Evolutionary conservation across 371 early-diverging fungal genomes (phyloP), one percentile per base, ranked within the genome.

Genomic region (Rhizoclosmatium hyalinum): DNA sequence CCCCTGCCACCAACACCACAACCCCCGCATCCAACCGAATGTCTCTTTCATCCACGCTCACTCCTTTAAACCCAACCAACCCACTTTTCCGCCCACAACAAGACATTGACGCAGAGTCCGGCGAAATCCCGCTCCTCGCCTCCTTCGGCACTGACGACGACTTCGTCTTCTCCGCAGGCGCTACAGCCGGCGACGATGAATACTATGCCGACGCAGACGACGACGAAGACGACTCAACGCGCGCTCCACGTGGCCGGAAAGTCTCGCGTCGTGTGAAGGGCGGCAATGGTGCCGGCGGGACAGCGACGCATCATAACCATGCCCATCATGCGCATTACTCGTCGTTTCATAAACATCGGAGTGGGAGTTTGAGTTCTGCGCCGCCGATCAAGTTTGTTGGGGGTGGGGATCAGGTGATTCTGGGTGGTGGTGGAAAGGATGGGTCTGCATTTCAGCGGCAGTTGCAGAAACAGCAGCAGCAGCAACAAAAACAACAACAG

Each of bases 101-200:
- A 46, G 46, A 83, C 77, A 68, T 87, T 85, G 64, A 82, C 81
- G 72, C 88, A 82, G 50, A 14, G 50, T 39, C 68, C 68, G 21
- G 90, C 85, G 43, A 92, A 91, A 62, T 93, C 94, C n/a, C 87
- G 83, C 73, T 88, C 77, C 78, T 94, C 93, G 17, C 94, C 91
- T 41, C 92, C 94, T 77, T 91, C 91, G 39, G 41, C 5, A 74
- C 86, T 88, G 1, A 91, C 24, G 75, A 71, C 6, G 65, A 67
- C 0, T 77, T 65, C 21, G 65, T 73, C 21, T 62, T 66, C n/a
- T 71, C 58, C 54, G 66, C 79, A 47, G 45, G 61, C 12, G 44
- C 77, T 19, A 67, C 75, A 32, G 77, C 75, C 50, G 17, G 50
- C 10, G 50, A 50, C 50, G 50, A 50, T 50, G 50, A 50, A 10